Evolutionary conservation across 2,329 filamentous ascomycete genomes (phyloP).

Genomic region (Ascochyta koolunga): DNA sequence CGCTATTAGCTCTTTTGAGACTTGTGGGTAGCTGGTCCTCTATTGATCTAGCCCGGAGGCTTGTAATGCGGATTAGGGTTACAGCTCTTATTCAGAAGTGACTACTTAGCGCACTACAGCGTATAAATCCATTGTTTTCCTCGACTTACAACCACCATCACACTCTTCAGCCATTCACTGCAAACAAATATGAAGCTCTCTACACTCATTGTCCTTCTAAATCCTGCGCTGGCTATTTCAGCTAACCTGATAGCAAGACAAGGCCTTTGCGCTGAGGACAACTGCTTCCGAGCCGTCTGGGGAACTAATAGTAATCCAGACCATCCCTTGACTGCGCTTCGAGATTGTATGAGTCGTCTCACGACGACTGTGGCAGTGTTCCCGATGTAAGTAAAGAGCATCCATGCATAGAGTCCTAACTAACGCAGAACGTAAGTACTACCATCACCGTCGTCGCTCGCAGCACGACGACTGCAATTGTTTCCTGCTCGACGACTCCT

Average conservation of each 20-base stretch:
- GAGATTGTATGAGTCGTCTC: slow-evolving; percentile 32
- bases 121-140: background rate
- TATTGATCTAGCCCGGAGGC: background rate
- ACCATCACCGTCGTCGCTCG: slow-evolving; percentile 15
- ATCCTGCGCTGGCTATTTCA: slow-evolving; percentile 19
- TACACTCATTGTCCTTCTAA: slow-evolving; percentile 14
- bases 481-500: background rate
- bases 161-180: slow-evolving; percentile 1
- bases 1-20: background rate
- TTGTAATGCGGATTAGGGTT: background rate
- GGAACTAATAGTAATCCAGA: slow-evolving; percentile 19
- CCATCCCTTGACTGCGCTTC: slow-evolving; percentile 21
- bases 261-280: slow-evolving; percentile 24
- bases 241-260: slow-evolving; percentile 27
- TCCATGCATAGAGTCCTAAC: background rate
- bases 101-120: background rate
- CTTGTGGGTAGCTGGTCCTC: background rate
- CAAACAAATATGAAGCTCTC: slow-evolving; percentile 34
- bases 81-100: background rate
- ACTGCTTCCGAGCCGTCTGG: slow-evolving; percentile 37
- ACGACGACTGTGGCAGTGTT: slow-evolving; percentile 34
- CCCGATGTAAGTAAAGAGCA: slow-evolving; percentile 26
- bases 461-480: background rate
- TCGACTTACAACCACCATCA: background rate
- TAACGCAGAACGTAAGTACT: background rate